phyloP scores from a whole-genome alignment of 2,329 filamentous ascomycete species.

The Leptosphaerulina australis region DNA sequence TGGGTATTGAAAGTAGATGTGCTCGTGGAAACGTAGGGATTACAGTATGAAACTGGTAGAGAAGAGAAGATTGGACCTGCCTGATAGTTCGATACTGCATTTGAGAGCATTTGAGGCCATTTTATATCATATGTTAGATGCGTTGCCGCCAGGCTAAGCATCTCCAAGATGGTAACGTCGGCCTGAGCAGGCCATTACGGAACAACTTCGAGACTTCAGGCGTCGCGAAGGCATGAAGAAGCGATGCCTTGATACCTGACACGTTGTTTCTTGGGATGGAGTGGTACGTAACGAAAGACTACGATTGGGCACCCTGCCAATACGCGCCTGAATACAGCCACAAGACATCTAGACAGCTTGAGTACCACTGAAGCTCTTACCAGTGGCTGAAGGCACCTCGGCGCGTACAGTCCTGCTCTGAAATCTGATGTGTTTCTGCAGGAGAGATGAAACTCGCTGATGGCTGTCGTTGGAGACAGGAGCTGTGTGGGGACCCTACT shows the following conservation, averaged over 20 bases:
- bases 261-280: conserved; percentile 23
- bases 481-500: conserved; percentile 26
- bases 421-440: conserved; percentile 35
- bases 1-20: conserved; percentile 20
- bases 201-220: conserved; percentile 43
- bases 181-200: conserved; percentile 37
- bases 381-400: conserved; percentile 33
- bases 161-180: conserved; percentile 29
- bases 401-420: conserved; percentile 10
- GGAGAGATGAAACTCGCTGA: conserved; percentile 44
- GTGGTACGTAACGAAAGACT: conserved; percentile 8
- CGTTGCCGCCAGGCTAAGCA: conserved; percentile 27
- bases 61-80: conserved; percentile 46
- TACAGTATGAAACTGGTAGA: conserved; percentile 38
- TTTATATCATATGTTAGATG: conserved; percentile 44
- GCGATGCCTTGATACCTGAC: conserved; percentile 26
- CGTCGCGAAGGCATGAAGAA: conserved; percentile 42
- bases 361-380: conserved; percentile 19
- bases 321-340: conserved; percentile 39
- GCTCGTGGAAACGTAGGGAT: conserved; percentile 23
- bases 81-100: conserved; percentile 37
- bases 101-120: conserved; percentile 44
- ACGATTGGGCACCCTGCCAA: conserved; percentile 35
- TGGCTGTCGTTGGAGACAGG: conserved; percentile 26
- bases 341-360: conserved; percentile 11